Base-by-base conservation (phyloP, 2,329 filamentous ascomycete genomes). In the Cladosporium oxysporum region DNA sequence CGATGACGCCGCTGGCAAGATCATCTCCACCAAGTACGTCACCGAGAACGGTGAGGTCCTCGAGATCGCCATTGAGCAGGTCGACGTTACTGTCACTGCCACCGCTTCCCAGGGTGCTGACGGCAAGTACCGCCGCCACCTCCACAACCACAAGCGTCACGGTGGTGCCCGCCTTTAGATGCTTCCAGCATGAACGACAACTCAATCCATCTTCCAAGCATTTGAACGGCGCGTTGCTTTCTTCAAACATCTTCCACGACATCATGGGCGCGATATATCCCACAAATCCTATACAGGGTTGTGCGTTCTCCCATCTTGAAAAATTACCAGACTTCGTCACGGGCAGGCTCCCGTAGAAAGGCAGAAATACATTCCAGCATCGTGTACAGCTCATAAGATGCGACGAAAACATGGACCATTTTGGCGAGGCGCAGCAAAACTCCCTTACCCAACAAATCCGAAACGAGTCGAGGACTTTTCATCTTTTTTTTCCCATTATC, bases 21-120 rank as follows among this genome's bases (percentile, higher is more conserved):
- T 77, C 69, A 68, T 81, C 69, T 72, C 74, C 50, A 83, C 81
- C 29, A 77, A 75, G 37, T 79, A 75, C 55, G 79, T 78, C 71
- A 82, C 80, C 63, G 76, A 76, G 69, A 77, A 71, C 35, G 79
- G 79, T 67, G 73, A 78, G 66, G 80, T 82, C 53, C 77, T 81
- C 71, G 79, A 82, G 70, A 72, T 82, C 55, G 77, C 76, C 58
- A 78, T 82, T 67, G 77, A 80, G 73, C 75, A 83, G 71, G 75
- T 79, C 44, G 74, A 78, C 21, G 72, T 82, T 50, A 80, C 76
- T 29, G 77, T 81, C 62, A 82, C 79, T 6, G 77, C 76, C 4
- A 73, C 70, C 5, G 72, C 73, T 16, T 71, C 74, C 23, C 69
- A 74, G 3, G 69, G 72, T 1, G 69, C 70, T 26, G 70, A 66